These are phyloP conservation scores for Populus alba DNA, from an alignment of 345 rosid genomes.

Conservation along the genomic window DNA sequence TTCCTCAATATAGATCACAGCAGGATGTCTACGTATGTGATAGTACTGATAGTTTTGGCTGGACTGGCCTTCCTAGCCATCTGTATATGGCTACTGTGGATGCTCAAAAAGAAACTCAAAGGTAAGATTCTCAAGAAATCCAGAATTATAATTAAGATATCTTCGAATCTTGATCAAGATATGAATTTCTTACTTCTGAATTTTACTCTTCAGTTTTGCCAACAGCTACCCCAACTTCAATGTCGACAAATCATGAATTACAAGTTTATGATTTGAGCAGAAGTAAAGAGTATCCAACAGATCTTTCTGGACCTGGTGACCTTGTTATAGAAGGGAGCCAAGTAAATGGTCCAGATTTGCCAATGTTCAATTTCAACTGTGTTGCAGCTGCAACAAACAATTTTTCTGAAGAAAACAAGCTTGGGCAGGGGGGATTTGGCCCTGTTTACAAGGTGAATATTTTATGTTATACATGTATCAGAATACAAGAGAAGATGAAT, in stretches of 20 bases:
- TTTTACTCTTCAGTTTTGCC: constrained; percentile 13
- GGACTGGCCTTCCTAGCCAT: constrained; percentile 38
- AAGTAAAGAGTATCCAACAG: constrained; percentile 41
- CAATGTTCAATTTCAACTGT: constrained; percentile 37
- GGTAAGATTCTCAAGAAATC: constrained; percentile 30
- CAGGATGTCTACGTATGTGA: constrained; percentile 36
- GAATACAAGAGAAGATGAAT: not conserved
- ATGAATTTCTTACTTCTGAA: not conserved
- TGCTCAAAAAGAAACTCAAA: constrained; percentile 37
- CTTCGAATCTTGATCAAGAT: not conserved
- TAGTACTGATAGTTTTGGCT: constrained; percentile 35
- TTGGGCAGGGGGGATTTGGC: not conserved
- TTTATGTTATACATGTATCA: not conserved
- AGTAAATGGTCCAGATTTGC: constrained; percentile 51
- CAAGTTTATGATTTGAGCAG: constrained; percentile 26
- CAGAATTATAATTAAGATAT: no score
- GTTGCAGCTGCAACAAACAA: constrained; percentile 23
- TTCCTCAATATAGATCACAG: constrained; percentile 29
- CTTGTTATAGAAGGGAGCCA: constrained; percentile 41
- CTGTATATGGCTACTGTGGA: constrained; percentile 41
- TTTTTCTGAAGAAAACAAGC: not conserved
- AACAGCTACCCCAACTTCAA: constrained; percentile 24
- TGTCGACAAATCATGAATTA: constrained; percentile 28
- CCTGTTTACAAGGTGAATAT: not conserved
- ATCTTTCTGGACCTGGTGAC: constrained; percentile 41